phyloP scores from a whole-genome alignment of 768 basidiomycete species.

The Tulasnella sp. region DNA sequence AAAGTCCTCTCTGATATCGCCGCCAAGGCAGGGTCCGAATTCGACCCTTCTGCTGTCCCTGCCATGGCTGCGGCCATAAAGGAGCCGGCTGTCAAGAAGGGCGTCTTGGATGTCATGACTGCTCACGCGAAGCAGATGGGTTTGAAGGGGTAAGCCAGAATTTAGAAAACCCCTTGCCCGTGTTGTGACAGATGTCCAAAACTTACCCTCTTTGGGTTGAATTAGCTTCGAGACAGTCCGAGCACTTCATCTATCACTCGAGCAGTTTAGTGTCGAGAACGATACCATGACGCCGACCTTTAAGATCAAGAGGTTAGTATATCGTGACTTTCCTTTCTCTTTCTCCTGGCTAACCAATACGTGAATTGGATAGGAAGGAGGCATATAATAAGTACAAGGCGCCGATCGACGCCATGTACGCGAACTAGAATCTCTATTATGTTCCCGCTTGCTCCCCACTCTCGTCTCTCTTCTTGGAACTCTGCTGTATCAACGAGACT shows the following conservation, averaged over 20 bases:
- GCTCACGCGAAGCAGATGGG: constrained; percentile 44
- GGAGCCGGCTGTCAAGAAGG: constrained; percentile 48
- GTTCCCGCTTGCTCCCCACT: too few relatives aligned
- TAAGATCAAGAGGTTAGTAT: constrained; percentile 41
- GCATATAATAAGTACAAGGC: constrained; percentile 7
- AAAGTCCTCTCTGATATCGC: constrained; percentile 51
- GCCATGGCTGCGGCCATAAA: constrained; percentile 43
- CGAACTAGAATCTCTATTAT: not conserved
- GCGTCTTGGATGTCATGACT: constrained; percentile 44
- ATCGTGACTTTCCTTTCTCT: too few relatives aligned
- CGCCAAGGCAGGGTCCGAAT: constrained; percentile 37
- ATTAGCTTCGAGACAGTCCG: constrained; percentile 81
- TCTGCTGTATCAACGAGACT: too few relatives aligned
- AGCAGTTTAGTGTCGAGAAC: constrained; percentile 68
- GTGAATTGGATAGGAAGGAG: not conserved
- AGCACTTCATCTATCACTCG: constrained; percentile 60
- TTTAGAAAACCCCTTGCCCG: too few relatives aligned
- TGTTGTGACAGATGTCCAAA: too few relatives aligned
- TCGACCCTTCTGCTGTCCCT: constrained; percentile 35
- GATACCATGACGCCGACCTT: constrained; percentile 82
- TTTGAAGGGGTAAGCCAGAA: not conserved
- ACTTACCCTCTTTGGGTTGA: not conserved
- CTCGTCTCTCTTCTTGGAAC: too few relatives aligned
- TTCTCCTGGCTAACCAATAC: not conserved
- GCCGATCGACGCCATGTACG: constrained; percentile 7